These are phyloP conservation scores for Penicillium bialowiezense DNA, from an alignment of 495 filamentous ascomycete species.

Conservation along the genomic window DNA sequence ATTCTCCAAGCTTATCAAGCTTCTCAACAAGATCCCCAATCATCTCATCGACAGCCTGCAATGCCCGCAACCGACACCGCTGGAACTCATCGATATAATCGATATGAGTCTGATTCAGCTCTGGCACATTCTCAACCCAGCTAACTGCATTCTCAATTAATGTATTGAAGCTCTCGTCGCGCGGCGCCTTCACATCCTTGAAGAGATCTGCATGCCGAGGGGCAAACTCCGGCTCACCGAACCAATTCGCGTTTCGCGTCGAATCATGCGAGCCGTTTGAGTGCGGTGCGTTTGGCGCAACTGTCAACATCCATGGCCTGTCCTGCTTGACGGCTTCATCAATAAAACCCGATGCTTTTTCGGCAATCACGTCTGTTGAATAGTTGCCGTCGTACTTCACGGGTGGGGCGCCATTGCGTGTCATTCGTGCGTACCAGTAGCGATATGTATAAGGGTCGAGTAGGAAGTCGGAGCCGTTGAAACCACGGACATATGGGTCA, in stretches of 20 bases:
- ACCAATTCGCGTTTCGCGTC: slow-evolving; percentile 15
- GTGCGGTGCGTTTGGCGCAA: slow-evolving; percentile 66
- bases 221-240: slow-evolving; percentile 30
- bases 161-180: slow-evolving; percentile 32
- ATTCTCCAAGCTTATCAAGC: slow-evolving; percentile 46
- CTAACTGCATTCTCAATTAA: slow-evolving; percentile 48
- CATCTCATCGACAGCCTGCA: slow-evolving; percentile 67
- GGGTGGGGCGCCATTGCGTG: slow-evolving; percentile 53
- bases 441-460: slow-evolving; percentile 68
- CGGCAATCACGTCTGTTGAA: slow-evolving; percentile 55
- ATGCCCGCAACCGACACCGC: slow-evolving; percentile 53
- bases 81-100: slow-evolving; percentile 66
- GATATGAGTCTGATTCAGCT: slow-evolving; percentile 48
- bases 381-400: slow-evolving; percentile 52
- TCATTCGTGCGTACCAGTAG: slow-evolving; percentile 59
- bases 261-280: slow-evolving; percentile 24
- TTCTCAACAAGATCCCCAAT: slow-evolving; percentile 52
- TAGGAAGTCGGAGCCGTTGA: slow-evolving; percentile 54
- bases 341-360: slow-evolving; percentile 58
- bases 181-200: slow-evolving; percentile 24
- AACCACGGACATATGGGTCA: slow-evolving; percentile 54
- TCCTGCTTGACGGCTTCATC: slow-evolving; percentile 49
- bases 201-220: slow-evolving; percentile 29
- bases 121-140: slow-evolving; percentile 53
- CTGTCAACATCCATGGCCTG: slow-evolving; percentile 61